phyloP scores from a whole-genome alignment of 129 eudicot species.

The Flaveria bidentis region DNA sequence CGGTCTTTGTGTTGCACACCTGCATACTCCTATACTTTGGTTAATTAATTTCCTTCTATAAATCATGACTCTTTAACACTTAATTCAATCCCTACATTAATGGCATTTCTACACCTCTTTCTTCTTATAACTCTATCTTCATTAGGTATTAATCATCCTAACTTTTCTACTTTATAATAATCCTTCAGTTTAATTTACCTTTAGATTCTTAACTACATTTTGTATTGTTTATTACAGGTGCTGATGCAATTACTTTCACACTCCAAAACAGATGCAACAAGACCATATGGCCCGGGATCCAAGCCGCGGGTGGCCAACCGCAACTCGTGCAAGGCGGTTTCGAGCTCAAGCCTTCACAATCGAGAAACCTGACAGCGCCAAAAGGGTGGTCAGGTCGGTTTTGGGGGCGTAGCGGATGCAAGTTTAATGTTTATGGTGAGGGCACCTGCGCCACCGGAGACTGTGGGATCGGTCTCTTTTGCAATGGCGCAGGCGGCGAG shows the following conservation, averaged over 20 bases:
- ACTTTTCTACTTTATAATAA: neutral
- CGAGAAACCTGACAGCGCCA: constrained; percentile 5
- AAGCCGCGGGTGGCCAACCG: constrained; percentile 12
- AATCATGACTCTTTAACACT: neutral
- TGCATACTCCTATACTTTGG: neutral
- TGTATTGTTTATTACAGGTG: neutral
- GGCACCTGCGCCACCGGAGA: constrained; percentile 22
- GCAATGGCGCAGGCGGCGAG: constrained; percentile 17
- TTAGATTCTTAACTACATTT: neutral
- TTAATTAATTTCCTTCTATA: constrained; percentile 19
- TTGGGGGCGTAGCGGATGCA: constrained; percentile 23
- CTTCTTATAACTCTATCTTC: constrained; percentile 25
- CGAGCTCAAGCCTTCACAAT: constrained; percentile 13
- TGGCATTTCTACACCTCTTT: constrained; percentile 25
- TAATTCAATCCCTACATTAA: constrained; percentile 9
- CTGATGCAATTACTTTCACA: constrained; percentile 6
- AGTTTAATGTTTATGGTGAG: constrained; percentile 15
- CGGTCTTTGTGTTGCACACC: constrained; percentile 37
- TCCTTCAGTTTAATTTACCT: neutral
- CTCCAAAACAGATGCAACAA: constrained; percentile 14
- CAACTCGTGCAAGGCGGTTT: constrained; percentile 17
- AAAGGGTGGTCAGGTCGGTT: constrained; percentile 13
- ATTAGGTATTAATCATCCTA: constrained; percentile 23
- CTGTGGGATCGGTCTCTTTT: constrained; percentile 16
- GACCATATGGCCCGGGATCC: constrained; percentile 17